A percentile compares a stretch with the other conserved stretches of the same genome.
Evolutionary conservation across 345 rosid genomes (phyloP).

Genomic region (Arabidopsis thaliana): TAIR10.1 NC_003070.9:2112001-2112500

Average conservation of each 20-base stretch:
- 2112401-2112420: background rate
- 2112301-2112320: constrained; percentile 98
- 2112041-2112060: constrained; percentile 16
- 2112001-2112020: background rate
- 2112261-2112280: constrained; percentile 99
- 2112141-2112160: constrained; percentile 84
- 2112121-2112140: constrained; percentile 96
- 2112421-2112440: constrained; percentile 65
- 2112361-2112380: constrained; percentile 15
- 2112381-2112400: constrained; percentile 9
- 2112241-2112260: constrained; percentile 99
- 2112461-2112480: constrained; percentile 90
- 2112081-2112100: constrained; percentile 76
- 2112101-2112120: constrained; percentile 75
- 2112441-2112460: constrained; percentile 95
- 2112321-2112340: constrained; percentile 99
- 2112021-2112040: background rate
- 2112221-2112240: constrained; percentile 99
- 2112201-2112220: constrained; percentile 96
- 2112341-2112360: constrained; percentile 39
- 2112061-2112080: constrained; percentile 82
- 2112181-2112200: constrained; percentile 88
- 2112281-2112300: constrained; percentile 99
- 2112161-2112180: constrained; percentile 98
- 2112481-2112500: constrained; percentile 96